Base-by-base conservation (phyloP, 139 green algal species). In the Edaphochlamys debaryana region DNA sequence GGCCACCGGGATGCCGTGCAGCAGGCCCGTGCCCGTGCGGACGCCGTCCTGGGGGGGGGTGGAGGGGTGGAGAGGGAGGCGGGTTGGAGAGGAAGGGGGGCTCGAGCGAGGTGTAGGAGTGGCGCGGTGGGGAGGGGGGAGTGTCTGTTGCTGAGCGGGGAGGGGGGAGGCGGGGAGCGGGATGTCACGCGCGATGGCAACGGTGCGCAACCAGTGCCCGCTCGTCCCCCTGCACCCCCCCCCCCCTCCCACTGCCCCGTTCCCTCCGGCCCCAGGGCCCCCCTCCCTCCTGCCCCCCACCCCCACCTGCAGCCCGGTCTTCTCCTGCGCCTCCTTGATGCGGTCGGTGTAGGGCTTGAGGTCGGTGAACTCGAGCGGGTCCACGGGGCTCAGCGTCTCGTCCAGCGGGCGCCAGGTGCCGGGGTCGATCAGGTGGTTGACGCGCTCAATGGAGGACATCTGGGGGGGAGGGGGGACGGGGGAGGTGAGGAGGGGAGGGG, bases 311-410 rank as follows among this genome's bases (percentile, higher is more conserved):
- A 95, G 85, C 32, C 89, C 91, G 36, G 90, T 93, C 85, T 89
- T 90, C 67, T 91, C 77, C 88, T 96, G 92, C 48, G 91, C 88
- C 76, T 95, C 91, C 79, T 89, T 85, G 40, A 96, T 91, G 45
- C 93, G 83, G 86, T 96, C 92, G 37, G 79, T 86, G 89, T 96
- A 96, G 5, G 75, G 36, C 92, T 95, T 96, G 80, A 93, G 87
- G 87, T 96, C 93, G 17, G 64, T 69, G 85, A 96, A 96, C 79
- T 95, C 92, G 58, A 96, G 85, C 36, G 93, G 92, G 77, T 96
- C 93, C 45, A 88, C 84, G 3, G 93, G 92, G 34, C 90, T 94
- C 67, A 95, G 68, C 34, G 87, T 93, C 87, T 95, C 92, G 75
- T 96, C 91, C 68, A 96, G 73, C 25, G 92, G 80, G 56, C 91